Evolutionary conservation across 306 rosid genomes (phyloP), one percentile per base, ranked within the genome.

Genomic region (Coriaria nepalensis): DNA sequence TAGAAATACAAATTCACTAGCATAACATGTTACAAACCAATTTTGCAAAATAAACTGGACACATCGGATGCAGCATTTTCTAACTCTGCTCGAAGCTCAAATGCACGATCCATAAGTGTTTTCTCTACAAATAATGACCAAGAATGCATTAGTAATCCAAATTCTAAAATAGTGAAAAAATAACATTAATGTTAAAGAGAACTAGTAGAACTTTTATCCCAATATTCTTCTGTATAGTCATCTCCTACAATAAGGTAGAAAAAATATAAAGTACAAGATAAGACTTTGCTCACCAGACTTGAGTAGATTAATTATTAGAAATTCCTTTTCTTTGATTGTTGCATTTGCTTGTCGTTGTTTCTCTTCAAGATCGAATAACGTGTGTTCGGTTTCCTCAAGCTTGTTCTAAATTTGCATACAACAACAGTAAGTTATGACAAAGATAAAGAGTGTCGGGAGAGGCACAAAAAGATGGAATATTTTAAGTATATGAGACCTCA

Each of bases 41-140:
- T 92, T 80, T 92, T 92, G 50, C 82, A 62, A 63, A 92, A 92
- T 65, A 92, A 71, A 64, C 73, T 72, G 40, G 94, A 69, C 55
- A 86, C 99, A 74, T 82, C 96, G 9, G 96, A 83, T 52, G 96
- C 94, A 43, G 94, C 99, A 74, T 79, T 82, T 73, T 92, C 96
- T 6, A 92, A 82, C 81, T 92, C 99, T 50, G 80, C 72, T 60
- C 93, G 78, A 49, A 92, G 78, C 60, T 86, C 99, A 73, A 86
- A 66, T 52, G 96, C 87, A 53, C 60, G 82, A 58, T 86, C 96
- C 55, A 79, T 75, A 37, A 92, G 96, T 54, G 84, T 73, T 73
- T 72, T 92, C 77, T 92, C 99, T 92, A 76, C 37, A 62, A 68
- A 9, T 47, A 10, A 15, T 33, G 47, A 6, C 10, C 10, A 60